These are phyloP conservation scores for Mucor indicus DNA, from an alignment of 371 early-diverging fungal genomes.

Conservation along the genomic window DNA sequence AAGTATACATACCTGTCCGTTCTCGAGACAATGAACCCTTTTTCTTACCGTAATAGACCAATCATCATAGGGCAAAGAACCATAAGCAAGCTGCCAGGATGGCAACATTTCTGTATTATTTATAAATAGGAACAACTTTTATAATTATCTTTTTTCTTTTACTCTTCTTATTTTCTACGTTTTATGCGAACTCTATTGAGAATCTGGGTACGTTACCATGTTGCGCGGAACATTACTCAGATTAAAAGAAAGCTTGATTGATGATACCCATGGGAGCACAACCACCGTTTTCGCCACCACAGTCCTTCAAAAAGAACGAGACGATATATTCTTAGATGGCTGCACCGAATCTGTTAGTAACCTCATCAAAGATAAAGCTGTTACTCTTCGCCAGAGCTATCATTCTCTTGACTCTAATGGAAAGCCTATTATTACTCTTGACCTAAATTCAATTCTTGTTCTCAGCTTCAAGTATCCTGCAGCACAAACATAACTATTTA, in stretches of 20 bases:
- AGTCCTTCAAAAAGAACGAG: conserved; percentile 12
- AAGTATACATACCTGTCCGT: too few relatives aligned
- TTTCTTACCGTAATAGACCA: too few relatives aligned
- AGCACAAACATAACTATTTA: neutral
- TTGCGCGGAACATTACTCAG: too few relatives aligned
- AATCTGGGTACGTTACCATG: too few relatives aligned
- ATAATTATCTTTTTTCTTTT: too few relatives aligned
- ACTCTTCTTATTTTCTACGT: too few relatives aligned
- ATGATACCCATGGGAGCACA: conserved; percentile 1
- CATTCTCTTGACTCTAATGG: conserved; percentile 7
- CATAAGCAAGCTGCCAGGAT: too few relatives aligned
- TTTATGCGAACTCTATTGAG: too few relatives aligned
- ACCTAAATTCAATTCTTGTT: conserved; percentile 1
- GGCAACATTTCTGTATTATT: too few relatives aligned
- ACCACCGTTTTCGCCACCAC: conserved; percentile 5
- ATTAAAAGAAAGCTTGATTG: conserved; percentile 4
- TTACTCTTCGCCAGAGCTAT: conserved; percentile 6
- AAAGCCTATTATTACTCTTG: conserved; percentile 6
- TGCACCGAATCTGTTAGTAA: conserved; percentile 4
- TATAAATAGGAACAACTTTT: too few relatives aligned
- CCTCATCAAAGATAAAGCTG: conserved; percentile 4
- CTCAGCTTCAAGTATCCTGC: conserved; percentile 1
- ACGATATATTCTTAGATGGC: conserved; percentile 6
- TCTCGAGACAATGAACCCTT: too few relatives aligned
- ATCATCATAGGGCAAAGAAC: too few relatives aligned